Conservation (phyloP, 1,284 basidiomycete genomes). For the Sphagnurus paluster region DNA sequence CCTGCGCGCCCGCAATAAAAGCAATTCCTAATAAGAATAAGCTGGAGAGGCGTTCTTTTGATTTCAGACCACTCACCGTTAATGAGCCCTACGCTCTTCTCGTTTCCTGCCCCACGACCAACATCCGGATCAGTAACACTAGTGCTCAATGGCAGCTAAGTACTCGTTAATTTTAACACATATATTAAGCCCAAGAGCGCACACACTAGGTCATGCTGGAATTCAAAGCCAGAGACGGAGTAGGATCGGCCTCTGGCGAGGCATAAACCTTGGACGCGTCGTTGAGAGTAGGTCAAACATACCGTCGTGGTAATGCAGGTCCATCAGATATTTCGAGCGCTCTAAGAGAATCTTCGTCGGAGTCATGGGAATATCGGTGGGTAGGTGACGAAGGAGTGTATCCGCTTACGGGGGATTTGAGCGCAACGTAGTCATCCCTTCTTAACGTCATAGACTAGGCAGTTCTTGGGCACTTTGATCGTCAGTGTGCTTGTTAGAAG, state of each 20-base stretch:
- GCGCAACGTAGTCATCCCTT: constrained; percentile 40
- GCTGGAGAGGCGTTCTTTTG: constrained; percentile 3
- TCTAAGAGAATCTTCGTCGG: constrained; percentile 66
- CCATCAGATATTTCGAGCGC: constrained; percentile 76
- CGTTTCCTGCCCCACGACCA: constrained; percentile 43
- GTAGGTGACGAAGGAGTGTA: constrained; percentile 39
- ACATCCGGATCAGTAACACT: constrained; percentile 70
- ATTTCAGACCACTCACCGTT: constrained; percentile 57
- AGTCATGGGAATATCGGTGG: constrained; percentile 59
- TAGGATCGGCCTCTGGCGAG: constrained; percentile 18
- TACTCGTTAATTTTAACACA: background rate
- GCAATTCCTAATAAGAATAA: constrained; percentile 63
- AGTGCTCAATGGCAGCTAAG: constrained; percentile 64
- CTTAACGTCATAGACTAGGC: constrained; percentile 18
- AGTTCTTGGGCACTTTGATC: too few species aligned
- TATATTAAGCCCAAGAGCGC: background rate
- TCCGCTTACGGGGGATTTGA: constrained; percentile 39
- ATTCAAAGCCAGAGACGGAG: constrained; percentile 21
- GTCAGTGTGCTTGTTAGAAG: too few species aligned
- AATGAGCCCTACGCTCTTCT: constrained; percentile 76
- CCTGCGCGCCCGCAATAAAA: constrained; percentile 80
- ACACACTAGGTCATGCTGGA: constrained; percentile 51
- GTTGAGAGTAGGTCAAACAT: constrained; percentile 12
- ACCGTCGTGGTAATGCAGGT: constrained; percentile 37
- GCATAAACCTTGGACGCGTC: background rate